phyloP scores from a whole-genome alignment of 352 stramenopile genomes.

The Phytophthora palmivora region DNA sequence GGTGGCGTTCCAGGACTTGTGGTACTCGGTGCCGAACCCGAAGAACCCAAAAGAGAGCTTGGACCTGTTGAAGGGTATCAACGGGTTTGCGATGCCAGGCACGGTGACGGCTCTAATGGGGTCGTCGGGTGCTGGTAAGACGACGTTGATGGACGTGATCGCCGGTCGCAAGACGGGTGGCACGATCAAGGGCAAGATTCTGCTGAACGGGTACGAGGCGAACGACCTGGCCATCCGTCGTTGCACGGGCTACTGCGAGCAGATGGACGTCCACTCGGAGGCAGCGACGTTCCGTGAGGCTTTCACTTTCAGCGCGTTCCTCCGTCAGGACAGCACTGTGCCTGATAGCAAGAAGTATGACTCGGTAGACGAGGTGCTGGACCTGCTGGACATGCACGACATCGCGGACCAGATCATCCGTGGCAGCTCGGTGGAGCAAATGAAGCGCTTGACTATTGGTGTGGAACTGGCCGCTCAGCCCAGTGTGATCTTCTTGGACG shows the following conservation, averaged over 20 bases:
- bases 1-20: slow-evolving; percentile 43
- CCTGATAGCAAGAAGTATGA: no score
- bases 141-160: slow-evolving; percentile 48
- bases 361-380: slow-evolving; percentile 40
- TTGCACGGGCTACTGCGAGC: slow-evolving; percentile 53
- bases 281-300: slow-evolving; percentile 87
- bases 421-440: no score
- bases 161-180: slow-evolving; percentile 78
- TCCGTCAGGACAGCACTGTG: slow-evolving; percentile 22
- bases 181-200: slow-evolving; percentile 62
- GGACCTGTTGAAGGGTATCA: slow-evolving; percentile 68
- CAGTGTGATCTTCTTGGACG: slow-evolving; percentile 30
- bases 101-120: slow-evolving; percentile 76
- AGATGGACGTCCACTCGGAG: slow-evolving; percentile 87
- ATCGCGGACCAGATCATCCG: slow-evolving; percentile 41
- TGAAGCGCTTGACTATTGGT: slow-evolving; percentile 28
- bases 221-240: slow-evolving; percentile 44
- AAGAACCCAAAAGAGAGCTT: slow-evolving; percentile 51
- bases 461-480: no score
- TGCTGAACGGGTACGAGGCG: slow-evolving; percentile 42
- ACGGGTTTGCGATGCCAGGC: slow-evolving; percentile 49
- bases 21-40: slow-evolving; percentile 43
- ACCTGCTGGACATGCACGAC: slow-evolving; percentile 31
- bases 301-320: slow-evolving; percentile 83
- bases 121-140: neutral